Evolutionary conservation across 768 basidiomycete genomes (phyloP), one percentile per base, ranked within the genome.

Genomic region (Tricholoma flavovirens): DNA sequence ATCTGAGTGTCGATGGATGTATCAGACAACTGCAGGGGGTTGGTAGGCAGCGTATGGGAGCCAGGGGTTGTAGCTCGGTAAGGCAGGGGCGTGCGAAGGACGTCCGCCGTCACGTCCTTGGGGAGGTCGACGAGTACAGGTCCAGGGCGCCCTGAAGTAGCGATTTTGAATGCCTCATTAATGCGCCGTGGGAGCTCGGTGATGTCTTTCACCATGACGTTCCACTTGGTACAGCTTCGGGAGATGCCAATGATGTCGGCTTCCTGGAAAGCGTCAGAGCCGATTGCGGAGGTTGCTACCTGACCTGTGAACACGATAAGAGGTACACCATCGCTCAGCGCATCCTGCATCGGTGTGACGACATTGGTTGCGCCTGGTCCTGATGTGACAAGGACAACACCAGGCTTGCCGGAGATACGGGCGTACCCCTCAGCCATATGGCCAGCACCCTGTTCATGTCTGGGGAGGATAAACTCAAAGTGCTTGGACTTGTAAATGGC

Each of bases 351-450:
- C 0, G 96, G 90, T 2, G 96, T 99, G 59, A 99, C 79, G 61
- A 98, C 92, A 72, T 99, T 99, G 50, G 96, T 99, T 36, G 96
- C 97, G 21, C 96, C 96, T 10, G 96, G 96, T 45, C 96, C 97
- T 3, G 94, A 97, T 12, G 97, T 99, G 59, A 98, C 96, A 65
- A 98, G 89, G 56, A 98, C 90, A 65, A 99, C 93, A 59, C 96
- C 96, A 53, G 96, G 97, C 65, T 94, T 93, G 50, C 97, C 96
- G 0, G 93, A 90, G n/a, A 94, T 88, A 48, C 95, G 88, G 32
- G 96, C 96, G 68, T 99, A 99, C 0, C 96, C 96, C 69, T 98
- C 93, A 2, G 95, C 96, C 95, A 98, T 99, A 73, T 99, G 96
- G 0, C 96, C 96, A 1, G 94, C 96, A 38, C 97, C 97, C 67